Percentiles rank a stretch among this genome's conserved stretches.
These are phyloP conservation scores for Brassica rapa DNA, from an alignment of 345 rosid genomes.

Conservation along the genomic window DNA sequence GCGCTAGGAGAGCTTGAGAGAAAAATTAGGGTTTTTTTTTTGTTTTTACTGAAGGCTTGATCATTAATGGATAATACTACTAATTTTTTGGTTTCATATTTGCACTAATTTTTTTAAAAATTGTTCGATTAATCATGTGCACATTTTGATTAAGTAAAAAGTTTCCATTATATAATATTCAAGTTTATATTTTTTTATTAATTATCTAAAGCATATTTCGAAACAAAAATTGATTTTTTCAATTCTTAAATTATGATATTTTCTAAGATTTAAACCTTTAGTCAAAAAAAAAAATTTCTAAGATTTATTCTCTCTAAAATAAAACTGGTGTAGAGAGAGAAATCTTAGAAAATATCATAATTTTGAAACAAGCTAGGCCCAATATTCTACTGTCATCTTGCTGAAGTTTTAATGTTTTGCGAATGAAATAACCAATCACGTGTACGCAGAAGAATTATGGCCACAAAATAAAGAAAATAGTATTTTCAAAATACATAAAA, in stretches of 20 bases:
- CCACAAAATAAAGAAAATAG: not conserved
- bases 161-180: no score
- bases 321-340: not conserved
- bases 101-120: no score
- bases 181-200: not conserved
- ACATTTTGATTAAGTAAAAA: not conserved
- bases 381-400: not conserved
- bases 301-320: not conserved
- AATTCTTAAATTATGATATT: not conserved
- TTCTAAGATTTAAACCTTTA: not conserved
- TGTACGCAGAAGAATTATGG: not conserved
- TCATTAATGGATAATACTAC: no score
- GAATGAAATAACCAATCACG: not conserved
- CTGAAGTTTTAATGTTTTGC: not conserved
- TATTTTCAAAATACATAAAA: not conserved
- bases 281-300: no score
- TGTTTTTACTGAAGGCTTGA: no score
- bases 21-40: no score
- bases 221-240: not conserved
- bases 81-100: not conserved
- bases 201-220: not conserved
- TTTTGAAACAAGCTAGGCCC: not conserved
- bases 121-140: not conserved
- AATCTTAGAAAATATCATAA: not conserved
- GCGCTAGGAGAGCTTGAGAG: no score